Evolutionary conservation across 2,329 filamentous ascomycete genomes (phyloP).

Genomic region (Alternaria brassicicola): DNA sequence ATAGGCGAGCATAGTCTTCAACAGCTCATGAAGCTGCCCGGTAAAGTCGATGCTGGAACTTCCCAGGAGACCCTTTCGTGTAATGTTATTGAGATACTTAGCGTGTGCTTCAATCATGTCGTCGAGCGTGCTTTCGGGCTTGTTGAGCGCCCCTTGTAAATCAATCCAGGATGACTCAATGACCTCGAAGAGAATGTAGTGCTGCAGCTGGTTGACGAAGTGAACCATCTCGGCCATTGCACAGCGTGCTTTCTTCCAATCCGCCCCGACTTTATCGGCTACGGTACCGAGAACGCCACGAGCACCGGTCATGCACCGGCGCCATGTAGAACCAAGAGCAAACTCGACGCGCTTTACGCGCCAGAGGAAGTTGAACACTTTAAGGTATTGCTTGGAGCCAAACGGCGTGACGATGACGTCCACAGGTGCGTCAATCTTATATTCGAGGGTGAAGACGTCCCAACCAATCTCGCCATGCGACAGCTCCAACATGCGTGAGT

Average conservation of each 20-base stretch:
- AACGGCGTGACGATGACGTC: slow-evolving; percentile 97
- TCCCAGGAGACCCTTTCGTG: slow-evolving; percentile 91
- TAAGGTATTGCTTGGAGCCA: slow-evolving; percentile 94
- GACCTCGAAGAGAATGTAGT: slow-evolving; percentile 98
- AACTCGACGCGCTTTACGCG: slow-evolving; percentile 98
- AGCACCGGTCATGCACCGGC: slow-evolving; percentile 92
- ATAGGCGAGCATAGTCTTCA: slow-evolving; percentile 92
- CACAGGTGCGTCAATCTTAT: slow-evolving; percentile 95
- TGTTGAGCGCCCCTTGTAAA: slow-evolving; percentile 79
- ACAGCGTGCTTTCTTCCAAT: slow-evolving; percentile 91
- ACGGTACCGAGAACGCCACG: slow-evolving; percentile 85
- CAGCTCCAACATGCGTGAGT: slow-evolving; percentile 97
- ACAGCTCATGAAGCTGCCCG: slow-evolving; percentile 85
- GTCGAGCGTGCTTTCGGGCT: slow-evolving; percentile 88
- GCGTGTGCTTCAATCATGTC: slow-evolving; percentile 93
- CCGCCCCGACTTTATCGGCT: slow-evolving; percentile 72
- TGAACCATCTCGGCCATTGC: slow-evolving; percentile 97
- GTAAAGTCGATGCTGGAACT: slow-evolving; percentile 77
- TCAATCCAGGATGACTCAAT: slow-evolving; percentile 96
- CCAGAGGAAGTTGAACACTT: slow-evolving; percentile 99
- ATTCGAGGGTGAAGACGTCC: slow-evolving; percentile 99
- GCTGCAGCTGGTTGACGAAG: slow-evolving; percentile 94
- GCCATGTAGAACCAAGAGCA: slow-evolving; percentile 86
- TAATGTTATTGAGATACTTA: slow-evolving; percentile 90
- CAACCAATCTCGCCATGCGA: slow-evolving; percentile 97